Base-by-base conservation (phyloP, 2,329 filamentous ascomycete species). In the Ophiocordyceps camponoti-saundersi region DNA sequence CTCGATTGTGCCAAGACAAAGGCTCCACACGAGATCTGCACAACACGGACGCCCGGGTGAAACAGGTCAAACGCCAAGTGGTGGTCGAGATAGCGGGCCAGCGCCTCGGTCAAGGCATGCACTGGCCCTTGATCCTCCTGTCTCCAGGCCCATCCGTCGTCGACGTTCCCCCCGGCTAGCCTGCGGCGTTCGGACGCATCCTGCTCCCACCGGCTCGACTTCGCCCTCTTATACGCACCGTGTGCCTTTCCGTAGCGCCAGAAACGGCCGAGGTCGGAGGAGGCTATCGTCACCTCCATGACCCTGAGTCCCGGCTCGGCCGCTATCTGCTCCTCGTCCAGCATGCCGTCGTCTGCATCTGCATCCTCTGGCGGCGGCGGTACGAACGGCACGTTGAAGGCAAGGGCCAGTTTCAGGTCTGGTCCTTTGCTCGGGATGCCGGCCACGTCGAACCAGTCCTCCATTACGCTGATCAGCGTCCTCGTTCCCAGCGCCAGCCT, bases 51-150 rank as follows among this genome's bases (percentile, higher is more conserved):
- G n/a, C 67, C 64, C 0, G 74, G 70, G 51, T 78, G 73, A 47
- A 73, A 72, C 51, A 79, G 52, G 53, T 78, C 65, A 15, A 79
- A 57, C 0, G 69, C 72, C 6, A 77, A 61, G 49, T 78, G 73
- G n/a, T 67, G 61, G 47, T 68, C 58, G 7, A 77, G 49, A 48
- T 79, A 78, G 6, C 55, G 55, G 0, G 65, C 67, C 18, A 79
- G 53, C 0, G 73, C 72, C 42, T 71, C 63, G 0, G 65, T 69
- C 50, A 79, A 77, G 0, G 73, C 56, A 18, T 61, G 57, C 12
- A 53, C 41, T 6, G 52, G 49, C 1, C 47, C 44, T n/a, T 51
- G 47, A 12, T 53, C 51, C 44, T 46, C 50, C 30, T 52, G 46
- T 13, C 65, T 61, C 73, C 72, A 76, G 3, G 55, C 63, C 73